Conservation (phyloP, 2,329 filamentous ascomycete species). For the Cryphonectria carpinicola region DNA sequence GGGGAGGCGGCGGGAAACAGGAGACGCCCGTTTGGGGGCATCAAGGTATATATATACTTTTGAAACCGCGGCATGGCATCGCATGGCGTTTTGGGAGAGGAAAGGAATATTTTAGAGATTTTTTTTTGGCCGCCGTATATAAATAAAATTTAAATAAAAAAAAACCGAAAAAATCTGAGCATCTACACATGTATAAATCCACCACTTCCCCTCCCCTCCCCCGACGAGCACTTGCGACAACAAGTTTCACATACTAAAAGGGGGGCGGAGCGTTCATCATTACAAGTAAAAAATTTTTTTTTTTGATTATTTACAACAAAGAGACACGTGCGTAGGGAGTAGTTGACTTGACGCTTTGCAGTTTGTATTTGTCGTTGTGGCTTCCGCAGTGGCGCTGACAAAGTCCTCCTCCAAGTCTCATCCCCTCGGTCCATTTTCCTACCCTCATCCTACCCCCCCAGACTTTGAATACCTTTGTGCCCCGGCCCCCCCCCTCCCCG, state of each 20-base stretch:
- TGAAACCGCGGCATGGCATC: conserved; percentile 21
- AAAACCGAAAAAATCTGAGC: neutral
- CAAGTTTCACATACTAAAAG: neutral
- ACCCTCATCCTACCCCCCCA: neutral
- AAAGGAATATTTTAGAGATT: neutral
- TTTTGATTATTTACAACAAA: conserved; percentile 22
- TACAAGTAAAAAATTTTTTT: too few species aligned
- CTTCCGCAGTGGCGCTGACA: neutral
- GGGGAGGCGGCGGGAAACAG: neutral
- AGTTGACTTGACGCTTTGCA: conserved; percentile 4
- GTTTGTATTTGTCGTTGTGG: conserved; percentile 1
- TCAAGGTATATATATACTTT: neutral
- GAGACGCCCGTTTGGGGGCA: too few species aligned
- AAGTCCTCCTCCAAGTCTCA: neutral
- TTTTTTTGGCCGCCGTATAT: neutral
- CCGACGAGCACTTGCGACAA: neutral
- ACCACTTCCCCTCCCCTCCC: too few species aligned
- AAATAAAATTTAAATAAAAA: neutral
- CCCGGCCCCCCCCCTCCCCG: neutral
- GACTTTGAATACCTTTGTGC: neutral
- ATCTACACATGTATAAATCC: neutral
- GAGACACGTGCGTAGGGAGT: conserved; percentile 5
- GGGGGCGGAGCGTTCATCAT: neutral
- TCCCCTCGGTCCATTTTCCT: neutral
- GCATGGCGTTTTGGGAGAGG: conserved; percentile 22